phyloP scores from a whole-genome alignment of 106 monocot species.

The Alisma plantagoaquatica region DNA sequence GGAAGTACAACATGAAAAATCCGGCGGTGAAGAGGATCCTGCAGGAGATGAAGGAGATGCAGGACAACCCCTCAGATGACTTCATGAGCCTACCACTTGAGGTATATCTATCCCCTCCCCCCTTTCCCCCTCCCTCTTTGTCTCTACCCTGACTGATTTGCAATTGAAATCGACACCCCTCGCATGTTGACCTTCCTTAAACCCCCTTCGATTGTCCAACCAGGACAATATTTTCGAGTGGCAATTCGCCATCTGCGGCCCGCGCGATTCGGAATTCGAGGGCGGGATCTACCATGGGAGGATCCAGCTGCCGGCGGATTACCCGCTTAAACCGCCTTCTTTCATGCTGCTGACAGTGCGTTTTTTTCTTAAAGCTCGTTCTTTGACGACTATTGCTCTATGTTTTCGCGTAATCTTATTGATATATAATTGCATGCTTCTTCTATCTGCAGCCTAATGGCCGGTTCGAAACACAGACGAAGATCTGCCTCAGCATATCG shows the following conservation, averaged over 20 bases:
- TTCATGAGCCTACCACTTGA: constrained; percentile 93
- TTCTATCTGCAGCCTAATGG: constrained; percentile 72
- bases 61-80: constrained; percentile 85
- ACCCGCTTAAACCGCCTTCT: constrained; percentile 87
- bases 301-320: constrained; percentile 87
- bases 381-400: not conserved
- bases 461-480: constrained; percentile 92
- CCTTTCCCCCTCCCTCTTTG: constrained; percentile 4
- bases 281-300: constrained; percentile 96
- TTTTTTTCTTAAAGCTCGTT: not conserved
- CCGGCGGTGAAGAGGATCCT: constrained; percentile 97
- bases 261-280: constrained; percentile 85
- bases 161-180: not conserved
- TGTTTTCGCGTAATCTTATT: too few species aligned
- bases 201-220: not conserved
- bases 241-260: constrained; percentile 91
- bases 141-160: not conserved
- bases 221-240: constrained; percentile 98
- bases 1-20: constrained; percentile 81
- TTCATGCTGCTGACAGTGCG: constrained; percentile 85
- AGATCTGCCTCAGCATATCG: constrained; percentile 97
- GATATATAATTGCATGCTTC: too few species aligned
- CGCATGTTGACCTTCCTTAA: not conserved
- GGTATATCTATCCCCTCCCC: constrained; percentile 19
- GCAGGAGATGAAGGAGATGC: constrained; percentile 98